Evolutionary conservation across 805 yeast genomes (phyloP).

Genomic region (Candida piceae): DNA sequence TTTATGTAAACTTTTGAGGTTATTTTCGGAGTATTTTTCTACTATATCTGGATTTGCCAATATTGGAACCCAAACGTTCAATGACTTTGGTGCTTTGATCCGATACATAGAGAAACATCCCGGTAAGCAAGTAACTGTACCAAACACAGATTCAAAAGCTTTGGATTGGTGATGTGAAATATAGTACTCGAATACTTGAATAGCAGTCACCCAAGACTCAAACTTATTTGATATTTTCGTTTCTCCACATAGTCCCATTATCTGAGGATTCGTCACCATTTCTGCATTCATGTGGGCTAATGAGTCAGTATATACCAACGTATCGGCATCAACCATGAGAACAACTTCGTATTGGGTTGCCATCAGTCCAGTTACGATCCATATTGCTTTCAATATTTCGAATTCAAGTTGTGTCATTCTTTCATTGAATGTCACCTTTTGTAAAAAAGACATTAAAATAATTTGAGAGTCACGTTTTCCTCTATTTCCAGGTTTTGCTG

Average conservation of each 20-base stretch:
- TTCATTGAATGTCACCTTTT: conserved; percentile 83
- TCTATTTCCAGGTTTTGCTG: conserved; percentile 84
- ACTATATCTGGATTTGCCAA: conserved; percentile 91
- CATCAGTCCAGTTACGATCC: conserved; percentile 82
- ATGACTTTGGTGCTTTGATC: conserved; percentile 82
- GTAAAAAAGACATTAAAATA: conserved; percentile 84
- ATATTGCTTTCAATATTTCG: conserved; percentile 66
- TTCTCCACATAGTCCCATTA: conserved; percentile 95
- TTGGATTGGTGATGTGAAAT: conserved; percentile 93
- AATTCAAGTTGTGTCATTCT: conserved; percentile 90
- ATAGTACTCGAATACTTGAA: conserved; percentile 90
- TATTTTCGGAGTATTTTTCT: conserved; percentile 84
- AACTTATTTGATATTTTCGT: conserved; percentile 83
- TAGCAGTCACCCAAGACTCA: conserved; percentile 84
- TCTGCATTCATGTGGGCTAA: conserved; percentile 86
- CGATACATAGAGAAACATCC: conserved; percentile 94
- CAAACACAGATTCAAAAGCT: conserved; percentile 92
- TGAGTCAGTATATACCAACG: conserved; percentile 81
- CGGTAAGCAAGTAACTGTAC: conserved; percentile 92
- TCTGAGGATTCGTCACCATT: conserved; percentile 77
- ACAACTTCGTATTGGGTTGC: conserved; percentile 77
- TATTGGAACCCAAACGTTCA: conserved; percentile 87
- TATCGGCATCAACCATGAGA: conserved; percentile 94
- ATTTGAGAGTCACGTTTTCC: conserved; percentile 96
- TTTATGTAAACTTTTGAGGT: conserved; percentile 74